A percentile compares a stretch with the other conserved stretches of the same genome.
These are phyloP conservation scores for Monosporascus sp. DNA, from an alignment of 2,329 filamentous ascomycete species.

Conservation along the genomic window DNA sequence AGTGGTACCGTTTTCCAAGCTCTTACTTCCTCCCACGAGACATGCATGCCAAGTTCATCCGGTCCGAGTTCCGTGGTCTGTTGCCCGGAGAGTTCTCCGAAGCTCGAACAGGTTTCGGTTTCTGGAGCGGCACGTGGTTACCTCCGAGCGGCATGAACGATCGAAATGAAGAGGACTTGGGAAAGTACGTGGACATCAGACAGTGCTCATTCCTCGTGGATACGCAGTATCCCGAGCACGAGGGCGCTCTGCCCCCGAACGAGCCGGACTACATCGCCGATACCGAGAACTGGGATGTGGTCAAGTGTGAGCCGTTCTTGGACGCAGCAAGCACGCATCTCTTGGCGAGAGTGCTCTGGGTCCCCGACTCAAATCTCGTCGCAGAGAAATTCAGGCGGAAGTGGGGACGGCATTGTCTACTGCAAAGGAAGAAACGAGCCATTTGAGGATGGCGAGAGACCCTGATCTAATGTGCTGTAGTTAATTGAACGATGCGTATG, in stretches of 20 bases:
- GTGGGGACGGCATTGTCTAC: slow-evolving; percentile 86
- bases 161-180: slow-evolving; percentile 75
- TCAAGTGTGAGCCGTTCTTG: slow-evolving; percentile 74
- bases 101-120: slow-evolving; percentile 60
- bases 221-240: slow-evolving; percentile 64
- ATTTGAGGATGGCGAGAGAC: no score
- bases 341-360: slow-evolving; percentile 72
- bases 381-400: slow-evolving; percentile 65
- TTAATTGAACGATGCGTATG: no score
- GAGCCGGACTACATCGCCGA: slow-evolving; percentile 81
- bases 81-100: slow-evolving; percentile 88
- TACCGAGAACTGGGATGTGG: slow-evolving; percentile 66
- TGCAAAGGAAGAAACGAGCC: slow-evolving; percentile 48
- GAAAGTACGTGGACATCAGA: slow-evolving; percentile 77
- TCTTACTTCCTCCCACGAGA: slow-evolving; percentile 84
- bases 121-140: slow-evolving; percentile 80
- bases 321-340: slow-evolving; percentile 70
- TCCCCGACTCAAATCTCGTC: slow-evolving; percentile 66
- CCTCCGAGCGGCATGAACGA: slow-evolving; percentile 86
- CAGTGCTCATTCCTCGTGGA: slow-evolving; percentile 83
- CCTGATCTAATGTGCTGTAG: no score
- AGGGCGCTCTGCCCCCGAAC: slow-evolving; percentile 48
- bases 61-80: slow-evolving; percentile 82
- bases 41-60: slow-evolving; percentile 83
- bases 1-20: slow-evolving; percentile 96